Conservation (phyloP, 2,329 filamentous ascomycete species). For the Pyricularia sp. region DNA sequence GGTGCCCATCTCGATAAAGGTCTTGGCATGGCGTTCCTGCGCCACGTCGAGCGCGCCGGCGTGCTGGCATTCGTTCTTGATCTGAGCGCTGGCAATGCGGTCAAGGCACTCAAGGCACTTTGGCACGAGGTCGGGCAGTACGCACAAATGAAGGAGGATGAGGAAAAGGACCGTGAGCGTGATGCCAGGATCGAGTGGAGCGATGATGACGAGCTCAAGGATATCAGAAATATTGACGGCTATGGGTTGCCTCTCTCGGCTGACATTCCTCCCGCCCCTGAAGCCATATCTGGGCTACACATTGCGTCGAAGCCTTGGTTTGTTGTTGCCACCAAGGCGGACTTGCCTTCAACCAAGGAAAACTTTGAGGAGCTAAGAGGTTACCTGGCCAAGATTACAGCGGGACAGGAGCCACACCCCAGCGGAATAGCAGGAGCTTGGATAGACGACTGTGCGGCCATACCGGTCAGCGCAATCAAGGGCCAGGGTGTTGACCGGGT, state of each 20-base stretch:
- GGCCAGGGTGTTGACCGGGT: constrained; percentile 74
- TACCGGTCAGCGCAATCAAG: constrained; percentile 85
- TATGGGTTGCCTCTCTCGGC: constrained; percentile 16
- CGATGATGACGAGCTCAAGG: constrained; percentile 25
- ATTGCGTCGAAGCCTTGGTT: constrained; percentile 97
- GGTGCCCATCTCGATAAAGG: constrained; percentile 88
- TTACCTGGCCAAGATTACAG: constrained; percentile 61
- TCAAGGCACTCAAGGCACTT: constrained; percentile 66
- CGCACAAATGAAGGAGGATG: constrained; percentile 66
- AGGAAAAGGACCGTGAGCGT: constrained; percentile 56
- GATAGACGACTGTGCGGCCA: constrained; percentile 54
- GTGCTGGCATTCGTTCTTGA: constrained; percentile 93
- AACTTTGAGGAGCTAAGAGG: constrained; percentile 63
- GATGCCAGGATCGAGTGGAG: constrained; percentile 48
- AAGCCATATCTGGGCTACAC: constrained; percentile 39
- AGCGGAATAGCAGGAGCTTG: constrained; percentile 52
- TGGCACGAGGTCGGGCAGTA: constrained; percentile 91
- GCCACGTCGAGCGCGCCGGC: constrained; percentile 88
- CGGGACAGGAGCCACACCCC: constrained; percentile 59
- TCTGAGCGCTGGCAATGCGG: constrained; percentile 68
- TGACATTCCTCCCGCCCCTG: constrained; percentile 16
- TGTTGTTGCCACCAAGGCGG: constrained; percentile 88
- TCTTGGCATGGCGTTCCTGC: constrained; percentile 81
- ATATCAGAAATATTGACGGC: constrained; percentile 6
- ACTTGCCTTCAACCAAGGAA: constrained; percentile 66